Evolutionary conservation across 1,284 basidiomycete species (phyloP).

Genomic region (Fomitopsis schrenkii): DNA sequence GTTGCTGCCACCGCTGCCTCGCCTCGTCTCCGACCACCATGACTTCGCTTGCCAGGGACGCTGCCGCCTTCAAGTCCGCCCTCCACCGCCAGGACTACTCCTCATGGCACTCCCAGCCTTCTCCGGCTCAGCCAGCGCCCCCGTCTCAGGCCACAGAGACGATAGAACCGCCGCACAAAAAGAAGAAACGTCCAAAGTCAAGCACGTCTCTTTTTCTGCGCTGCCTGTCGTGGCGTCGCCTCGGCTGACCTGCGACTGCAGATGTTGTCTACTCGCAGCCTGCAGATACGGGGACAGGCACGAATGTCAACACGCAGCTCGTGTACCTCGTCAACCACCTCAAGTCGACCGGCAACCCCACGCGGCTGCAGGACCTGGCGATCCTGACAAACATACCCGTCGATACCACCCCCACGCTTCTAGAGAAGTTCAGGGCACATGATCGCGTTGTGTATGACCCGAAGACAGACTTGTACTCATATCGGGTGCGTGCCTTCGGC

Average conservation of each 20-base stretch:
- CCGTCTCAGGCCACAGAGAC: constrained; percentile 10
- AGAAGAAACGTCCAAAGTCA: constrained; percentile 63
- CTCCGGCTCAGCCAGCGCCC: constrained; percentile 30
- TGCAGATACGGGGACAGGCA: constrained; percentile 76
- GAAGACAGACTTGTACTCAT: constrained; percentile 82
- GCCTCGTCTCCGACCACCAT: constrained; percentile 31
- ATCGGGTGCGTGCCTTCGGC: constrained; percentile 49
- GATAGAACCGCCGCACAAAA: constrained; percentile 36
- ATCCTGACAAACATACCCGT: constrained; percentile 75
- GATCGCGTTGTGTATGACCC: constrained; percentile 77
- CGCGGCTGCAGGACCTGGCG: constrained; percentile 82
- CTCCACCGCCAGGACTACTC: constrained; percentile 60
- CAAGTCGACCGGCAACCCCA: constrained; percentile 70
- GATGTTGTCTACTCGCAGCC: constrained; percentile 83
- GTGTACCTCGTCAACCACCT: constrained; percentile 82
- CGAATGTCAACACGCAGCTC: constrained; percentile 83
- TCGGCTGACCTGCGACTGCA: constrained; percentile 28
- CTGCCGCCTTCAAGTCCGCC: constrained; percentile 61
- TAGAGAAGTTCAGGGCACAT: constrained; percentile 78
- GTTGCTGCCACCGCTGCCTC: not conserved
- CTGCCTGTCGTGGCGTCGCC: constrained; percentile 14
- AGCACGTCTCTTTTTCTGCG: constrained; percentile 40
- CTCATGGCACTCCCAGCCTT: constrained; percentile 68
- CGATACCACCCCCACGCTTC: constrained; percentile 64
- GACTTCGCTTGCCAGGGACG: constrained; percentile 62